A percentile compares a stretch with the other conserved stretches of the same genome.
Evolutionary conservation across 2,329 filamentous ascomycete genomes (phyloP).

Genomic region (Chaetomiaceae sp.): DNA sequence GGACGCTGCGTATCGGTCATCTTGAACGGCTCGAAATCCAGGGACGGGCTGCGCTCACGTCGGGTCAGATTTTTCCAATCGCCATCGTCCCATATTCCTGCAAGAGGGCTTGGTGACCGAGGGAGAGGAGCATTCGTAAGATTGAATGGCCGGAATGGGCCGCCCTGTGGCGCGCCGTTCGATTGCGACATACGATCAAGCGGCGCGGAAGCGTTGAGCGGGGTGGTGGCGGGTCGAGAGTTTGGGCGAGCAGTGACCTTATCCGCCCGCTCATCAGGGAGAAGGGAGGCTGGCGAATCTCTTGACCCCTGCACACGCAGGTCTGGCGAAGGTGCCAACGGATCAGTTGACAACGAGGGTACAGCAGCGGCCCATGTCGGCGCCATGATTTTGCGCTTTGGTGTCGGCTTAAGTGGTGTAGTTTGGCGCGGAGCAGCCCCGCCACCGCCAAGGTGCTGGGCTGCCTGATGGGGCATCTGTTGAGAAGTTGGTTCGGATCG

Average conservation of each 20-base stretch:
- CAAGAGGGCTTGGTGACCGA: not conserved
- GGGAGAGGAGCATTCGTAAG: no score
- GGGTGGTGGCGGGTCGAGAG: not conserved
- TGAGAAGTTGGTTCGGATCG: no score
- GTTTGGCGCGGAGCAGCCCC: not conserved
- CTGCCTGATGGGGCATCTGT: no score
- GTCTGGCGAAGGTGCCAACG: no score
- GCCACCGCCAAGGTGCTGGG: not conserved
- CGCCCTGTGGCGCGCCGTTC: no score
- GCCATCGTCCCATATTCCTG: not conserved
- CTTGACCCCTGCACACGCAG: not conserved
- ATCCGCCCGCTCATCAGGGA: constrained; percentile 12
- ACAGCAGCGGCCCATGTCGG: constrained; percentile 3
- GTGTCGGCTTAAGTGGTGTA: not conserved
- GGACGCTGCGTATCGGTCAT: not conserved
- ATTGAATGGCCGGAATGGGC: no score
- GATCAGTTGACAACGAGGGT: not conserved
- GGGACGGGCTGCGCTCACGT: not conserved
- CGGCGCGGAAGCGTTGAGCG: no score
- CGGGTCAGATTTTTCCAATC: constrained; percentile 13
- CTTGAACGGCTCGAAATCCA: not conserved
- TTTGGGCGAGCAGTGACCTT: not conserved
- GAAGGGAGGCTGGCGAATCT: constrained; percentile 5
- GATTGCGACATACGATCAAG: not conserved
- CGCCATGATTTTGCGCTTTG: not conserved